A percentile compares a stretch with the other conserved stretches of the same genome.
Conservation (phyloP, 306 rosid species). For the Vigna mungo region DNA sequence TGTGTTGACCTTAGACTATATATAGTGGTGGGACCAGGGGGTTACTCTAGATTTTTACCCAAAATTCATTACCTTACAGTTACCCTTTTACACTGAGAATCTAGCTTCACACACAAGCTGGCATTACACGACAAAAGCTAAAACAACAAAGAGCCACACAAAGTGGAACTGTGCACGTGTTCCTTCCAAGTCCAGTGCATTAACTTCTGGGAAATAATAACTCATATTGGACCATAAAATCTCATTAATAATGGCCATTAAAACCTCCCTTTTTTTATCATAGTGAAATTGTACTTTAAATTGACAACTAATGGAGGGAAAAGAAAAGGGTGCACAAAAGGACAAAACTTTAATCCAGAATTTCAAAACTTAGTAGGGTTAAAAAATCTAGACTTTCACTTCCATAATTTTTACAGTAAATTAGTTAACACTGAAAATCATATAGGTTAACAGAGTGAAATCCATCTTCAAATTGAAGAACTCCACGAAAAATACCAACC, state of each 20-base stretch:
- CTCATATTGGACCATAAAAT: constrained; percentile 32
- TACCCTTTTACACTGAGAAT: constrained; percentile 62
- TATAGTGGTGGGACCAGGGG: constrained; percentile 36
- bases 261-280: no score
- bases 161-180: constrained; percentile 71
- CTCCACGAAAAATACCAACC: neutral
- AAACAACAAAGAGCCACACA: constrained; percentile 45
- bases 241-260: constrained; percentile 35
- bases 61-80: constrained; percentile 36
- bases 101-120: constrained; percentile 51
- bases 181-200: constrained; percentile 49
- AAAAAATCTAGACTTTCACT: no score
- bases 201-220: constrained; percentile 44
- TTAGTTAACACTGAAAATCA: neutral
- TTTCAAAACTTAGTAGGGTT: no score
- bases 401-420: no score
- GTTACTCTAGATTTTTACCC: constrained; percentile 33
- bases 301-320: no score
- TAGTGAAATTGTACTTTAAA: no score
- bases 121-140: constrained; percentile 72
- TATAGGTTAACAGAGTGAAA: neutral
- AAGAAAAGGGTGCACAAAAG: no score
- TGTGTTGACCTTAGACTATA: constrained; percentile 43
- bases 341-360: no score
- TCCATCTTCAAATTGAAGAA: neutral